phyloP scores from a whole-genome alignment of 495 filamentous ascomycete species.

The Tuber magnatum region DNA sequence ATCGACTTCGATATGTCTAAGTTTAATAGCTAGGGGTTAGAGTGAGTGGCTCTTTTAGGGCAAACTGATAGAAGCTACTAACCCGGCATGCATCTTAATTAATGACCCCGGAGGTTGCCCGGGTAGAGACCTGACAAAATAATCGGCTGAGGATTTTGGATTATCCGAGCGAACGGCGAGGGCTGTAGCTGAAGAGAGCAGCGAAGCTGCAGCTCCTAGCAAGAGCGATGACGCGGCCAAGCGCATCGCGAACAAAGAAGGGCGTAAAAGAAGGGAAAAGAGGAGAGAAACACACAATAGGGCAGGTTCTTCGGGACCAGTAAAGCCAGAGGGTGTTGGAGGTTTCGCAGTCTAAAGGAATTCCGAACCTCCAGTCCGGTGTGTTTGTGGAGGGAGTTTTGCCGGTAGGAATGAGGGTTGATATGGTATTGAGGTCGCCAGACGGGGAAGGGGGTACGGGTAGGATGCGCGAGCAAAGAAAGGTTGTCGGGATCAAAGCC shows the following conservation, averaged over 20 bases:
- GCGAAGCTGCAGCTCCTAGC: conserved; percentile 13
- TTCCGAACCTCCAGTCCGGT: neutral
- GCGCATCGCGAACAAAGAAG: conserved; percentile 22
- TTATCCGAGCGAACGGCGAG: conserved; percentile 14
- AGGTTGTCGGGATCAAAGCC: conserved; percentile 5
- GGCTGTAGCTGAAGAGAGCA: conserved; percentile 18
- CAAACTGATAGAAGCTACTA: conserved; percentile 41
- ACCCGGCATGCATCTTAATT: conserved; percentile 98
- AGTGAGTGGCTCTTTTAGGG: neutral
- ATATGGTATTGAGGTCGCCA: neutral
- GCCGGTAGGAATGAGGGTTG: conserved; percentile 5
- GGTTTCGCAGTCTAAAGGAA: neutral
- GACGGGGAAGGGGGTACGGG: conserved; percentile 2
- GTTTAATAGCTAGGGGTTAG: neutral
- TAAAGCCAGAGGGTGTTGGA: conserved; percentile 4
- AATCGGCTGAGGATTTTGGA: conserved; percentile 62
- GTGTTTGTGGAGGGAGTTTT: neutral
- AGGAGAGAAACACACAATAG: conserved; percentile 1
- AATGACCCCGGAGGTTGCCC: conserved; percentile 75
- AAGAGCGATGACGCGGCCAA: conserved; percentile 28
- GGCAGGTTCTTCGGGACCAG: conserved; percentile 5
- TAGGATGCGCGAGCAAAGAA: conserved; percentile 12
- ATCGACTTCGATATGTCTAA: conserved; percentile 83
- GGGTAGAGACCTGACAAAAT: conserved; percentile 76
- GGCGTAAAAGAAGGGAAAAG: conserved; percentile 15